Conservation (phyloP, 1,284 basidiomycete species). For the Hymenochaete sp. region DNA sequence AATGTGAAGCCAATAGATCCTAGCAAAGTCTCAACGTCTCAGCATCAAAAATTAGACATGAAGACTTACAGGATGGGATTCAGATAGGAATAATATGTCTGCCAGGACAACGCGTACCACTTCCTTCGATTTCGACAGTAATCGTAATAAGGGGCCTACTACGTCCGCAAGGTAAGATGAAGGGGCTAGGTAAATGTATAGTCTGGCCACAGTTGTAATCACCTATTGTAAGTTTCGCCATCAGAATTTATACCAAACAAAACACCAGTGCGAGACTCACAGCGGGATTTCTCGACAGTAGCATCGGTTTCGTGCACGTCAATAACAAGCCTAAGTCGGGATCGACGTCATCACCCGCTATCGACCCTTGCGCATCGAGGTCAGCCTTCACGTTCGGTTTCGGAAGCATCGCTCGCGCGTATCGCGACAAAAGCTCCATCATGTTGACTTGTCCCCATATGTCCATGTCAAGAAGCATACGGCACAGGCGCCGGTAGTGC, state of each 20-base stretch:
- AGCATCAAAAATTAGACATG: not conserved
- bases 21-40: constrained; percentile 23
- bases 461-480: constrained; percentile 81
- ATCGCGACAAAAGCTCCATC: constrained; percentile 72
- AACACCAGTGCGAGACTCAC: constrained; percentile 34
- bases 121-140: constrained; percentile 57
- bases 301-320: constrained; percentile 63
- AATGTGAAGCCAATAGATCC: constrained; percentile 53
- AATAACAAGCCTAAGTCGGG: constrained; percentile 71
- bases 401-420: constrained; percentile 78
- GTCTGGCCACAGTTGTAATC: constrained; percentile 61
- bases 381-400: constrained; percentile 46
- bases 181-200: constrained; percentile 69
- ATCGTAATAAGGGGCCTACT: constrained; percentile 58
- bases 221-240: constrained; percentile 41
- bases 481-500: constrained; percentile 82
- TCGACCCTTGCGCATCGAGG: constrained; percentile 24
- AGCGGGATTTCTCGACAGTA: constrained; percentile 80
- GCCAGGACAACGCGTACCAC: constrained; percentile 66
- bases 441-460: constrained; percentile 92
- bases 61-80: constrained; percentile 49
- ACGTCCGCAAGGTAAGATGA: constrained; percentile 46
- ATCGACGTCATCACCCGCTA: constrained; percentile 46
- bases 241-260: constrained; percentile 3
- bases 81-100: constrained; percentile 59